Conservation (phyloP, 73 alveolate species). For the Paramecium bursaria region DNA sequence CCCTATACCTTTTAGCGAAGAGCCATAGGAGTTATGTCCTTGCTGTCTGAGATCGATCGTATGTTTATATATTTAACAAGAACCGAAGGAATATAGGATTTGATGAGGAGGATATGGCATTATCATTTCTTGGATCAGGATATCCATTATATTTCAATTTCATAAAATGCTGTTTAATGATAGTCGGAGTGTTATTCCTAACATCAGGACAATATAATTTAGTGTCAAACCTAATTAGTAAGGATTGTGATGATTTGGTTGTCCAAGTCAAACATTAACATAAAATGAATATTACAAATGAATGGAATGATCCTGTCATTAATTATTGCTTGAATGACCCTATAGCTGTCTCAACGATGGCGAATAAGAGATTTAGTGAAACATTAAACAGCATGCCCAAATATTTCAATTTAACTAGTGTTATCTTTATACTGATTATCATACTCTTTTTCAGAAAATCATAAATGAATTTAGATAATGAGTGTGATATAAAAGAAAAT, state of each 20-base stretch:
- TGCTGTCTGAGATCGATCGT: slow-evolving; percentile 60
- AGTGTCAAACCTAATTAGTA: slow-evolving; percentile 52
- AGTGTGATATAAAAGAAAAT: slow-evolving; percentile 68
- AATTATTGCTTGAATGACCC: slow-evolving; percentile 61
- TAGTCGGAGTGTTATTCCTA: slow-evolving; percentile 59
- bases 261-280: slow-evolving; percentile 40
- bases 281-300: slow-evolving; percentile 5
- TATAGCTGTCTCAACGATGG: slow-evolving; percentile 62
- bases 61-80: not conserved
- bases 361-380: slow-evolving; percentile 55
- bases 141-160: slow-evolving; percentile 67
- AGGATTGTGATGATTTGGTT: slow-evolving; percentile 61
- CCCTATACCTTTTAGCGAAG: slow-evolving; percentile 43
- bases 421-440: slow-evolving; percentile 44
- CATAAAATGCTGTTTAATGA: slow-evolving; percentile 63
- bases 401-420: slow-evolving; percentile 58
- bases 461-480: slow-evolving; percentile 43
- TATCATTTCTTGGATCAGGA: slow-evolving; percentile 69
- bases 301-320: slow-evolving; percentile 13
- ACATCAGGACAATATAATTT: slow-evolving; percentile 65
- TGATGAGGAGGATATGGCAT: slow-evolving; percentile 24
- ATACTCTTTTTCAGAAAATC: slow-evolving; percentile 61
- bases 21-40: slow-evolving; percentile 41
- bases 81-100: slow-evolving; percentile 20
- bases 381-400: slow-evolving; percentile 26